Conservation (phyloP, 163 green algal species). For the Volvox carteri region DNA sequence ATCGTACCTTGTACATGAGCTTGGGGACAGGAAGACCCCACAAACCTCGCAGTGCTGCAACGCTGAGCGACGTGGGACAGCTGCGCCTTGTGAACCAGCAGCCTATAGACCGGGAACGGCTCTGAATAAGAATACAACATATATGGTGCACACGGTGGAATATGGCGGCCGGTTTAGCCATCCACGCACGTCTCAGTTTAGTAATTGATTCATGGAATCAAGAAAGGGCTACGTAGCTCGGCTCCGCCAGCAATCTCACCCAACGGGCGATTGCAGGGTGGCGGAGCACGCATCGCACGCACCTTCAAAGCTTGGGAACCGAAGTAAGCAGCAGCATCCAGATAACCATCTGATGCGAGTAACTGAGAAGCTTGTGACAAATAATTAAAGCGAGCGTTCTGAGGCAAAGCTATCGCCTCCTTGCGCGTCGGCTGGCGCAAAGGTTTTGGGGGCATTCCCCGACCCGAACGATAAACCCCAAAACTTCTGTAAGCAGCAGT, state of each 20-base stretch:
- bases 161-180: background rate
- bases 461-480: too few species aligned
- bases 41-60: conserved; percentile 47
- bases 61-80: background rate
- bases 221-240: background rate
- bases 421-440: conserved; percentile 53
- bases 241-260: background rate
- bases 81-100: conserved; percentile 23
- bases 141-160: background rate
- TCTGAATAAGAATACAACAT: background rate
- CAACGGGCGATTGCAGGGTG: background rate
- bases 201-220: background rate
- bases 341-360: conserved; percentile 4
- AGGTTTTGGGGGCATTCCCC: conserved; percentile 45
- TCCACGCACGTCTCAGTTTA: background rate
- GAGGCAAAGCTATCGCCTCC: conserved; percentile 27
- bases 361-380: conserved; percentile 36
- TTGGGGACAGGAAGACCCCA: conserved; percentile 37
- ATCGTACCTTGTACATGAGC: conserved; percentile 34
- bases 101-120: background rate
- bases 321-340: conserved; percentile 33
- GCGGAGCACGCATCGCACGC: conserved; percentile 25
- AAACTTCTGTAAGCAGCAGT: too few species aligned
- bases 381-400: conserved; percentile 32
- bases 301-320: conserved; percentile 42